Evolutionary conservation across 106 monocot genomes (phyloP).

Genomic region (Dendrobium chrysotoxum): DNA sequence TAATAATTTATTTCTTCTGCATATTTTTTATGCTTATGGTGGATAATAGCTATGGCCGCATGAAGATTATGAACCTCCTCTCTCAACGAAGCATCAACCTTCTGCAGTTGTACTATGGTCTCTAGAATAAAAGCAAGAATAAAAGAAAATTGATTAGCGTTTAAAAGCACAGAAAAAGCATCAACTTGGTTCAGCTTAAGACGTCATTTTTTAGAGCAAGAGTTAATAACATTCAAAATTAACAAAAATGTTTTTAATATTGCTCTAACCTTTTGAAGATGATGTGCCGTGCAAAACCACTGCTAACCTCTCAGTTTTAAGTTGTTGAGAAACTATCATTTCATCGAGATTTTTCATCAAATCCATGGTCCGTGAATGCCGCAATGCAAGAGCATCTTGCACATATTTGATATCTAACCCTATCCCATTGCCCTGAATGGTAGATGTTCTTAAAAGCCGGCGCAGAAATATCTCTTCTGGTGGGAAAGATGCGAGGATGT

Average conservation of each 20-base stretch:
- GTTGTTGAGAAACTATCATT: slow-evolving; percentile 38
- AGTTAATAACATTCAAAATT: background rate
- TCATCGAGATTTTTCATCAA: slow-evolving; percentile 68
- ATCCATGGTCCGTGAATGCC: slow-evolving; percentile 50
- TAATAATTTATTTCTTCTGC: slow-evolving; percentile 53
- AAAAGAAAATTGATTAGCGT: background rate
- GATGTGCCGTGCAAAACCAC: slow-evolving; percentile 31
- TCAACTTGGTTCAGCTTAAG: background rate
- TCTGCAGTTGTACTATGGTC: slow-evolving; percentile 49
- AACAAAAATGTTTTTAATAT: slow-evolving; percentile 1
- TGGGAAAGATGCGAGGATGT: slow-evolving; percentile 45
- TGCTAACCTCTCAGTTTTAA: slow-evolving; percentile 56
- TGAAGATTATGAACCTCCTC: slow-evolving; percentile 47
- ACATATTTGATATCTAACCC: slow-evolving; percentile 27
- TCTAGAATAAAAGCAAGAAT: slow-evolving; percentile 30
- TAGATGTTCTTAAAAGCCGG: slow-evolving; percentile 41
- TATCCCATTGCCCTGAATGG: slow-evolving; percentile 15
- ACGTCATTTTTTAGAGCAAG: background rate
- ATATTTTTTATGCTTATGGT: slow-evolving; percentile 56
- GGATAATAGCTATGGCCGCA: slow-evolving; percentile 48
- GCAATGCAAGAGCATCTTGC: slow-evolving; percentile 59
- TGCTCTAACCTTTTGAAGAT: slow-evolving; percentile 65
- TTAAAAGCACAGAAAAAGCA: background rate
- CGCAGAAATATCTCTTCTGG: slow-evolving; percentile 75
- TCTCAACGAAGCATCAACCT: slow-evolving; percentile 56